Conservation (phyloP, 768 basidiomycete species). For the Psilocybe tampanensis region DNA sequence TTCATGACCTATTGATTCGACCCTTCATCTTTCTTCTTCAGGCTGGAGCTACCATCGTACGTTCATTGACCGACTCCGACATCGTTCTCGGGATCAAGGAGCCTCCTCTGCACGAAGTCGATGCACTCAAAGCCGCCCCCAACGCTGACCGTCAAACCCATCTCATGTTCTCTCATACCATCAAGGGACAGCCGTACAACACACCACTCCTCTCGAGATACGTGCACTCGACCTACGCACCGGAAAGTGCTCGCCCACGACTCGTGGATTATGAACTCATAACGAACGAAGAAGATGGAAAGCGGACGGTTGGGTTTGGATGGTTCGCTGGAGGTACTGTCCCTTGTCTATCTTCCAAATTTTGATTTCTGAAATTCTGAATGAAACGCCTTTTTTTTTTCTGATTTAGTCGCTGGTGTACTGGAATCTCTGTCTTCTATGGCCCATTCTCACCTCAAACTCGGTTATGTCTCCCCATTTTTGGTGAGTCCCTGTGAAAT, state of each 20-base stretch:
- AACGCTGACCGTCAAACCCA: constrained; percentile 48
- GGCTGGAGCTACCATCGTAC: constrained; percentile 78
- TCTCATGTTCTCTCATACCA: constrained; percentile 92
- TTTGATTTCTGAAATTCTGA: background rate
- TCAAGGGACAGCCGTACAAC: constrained; percentile 87
- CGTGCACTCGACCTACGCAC: constrained; percentile 30
- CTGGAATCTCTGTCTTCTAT: constrained; percentile 80
- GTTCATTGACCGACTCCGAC: constrained; percentile 56
- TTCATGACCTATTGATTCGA: background rate
- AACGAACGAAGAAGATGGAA: constrained; percentile 52
- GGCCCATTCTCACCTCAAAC: constrained; percentile 76
- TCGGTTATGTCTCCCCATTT: constrained; percentile 82
- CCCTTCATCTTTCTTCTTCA: constrained; percentile 29
- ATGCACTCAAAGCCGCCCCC: constrained; percentile 1
- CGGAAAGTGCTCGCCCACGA: constrained; percentile 33
- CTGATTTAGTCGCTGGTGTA: constrained; percentile 82
- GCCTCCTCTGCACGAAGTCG: constrained; percentile 64
- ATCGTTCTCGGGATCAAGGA: constrained; percentile 91
- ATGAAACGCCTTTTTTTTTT: background rate
- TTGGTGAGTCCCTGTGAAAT: constrained; percentile 51
- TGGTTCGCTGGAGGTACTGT: constrained; percentile 86
- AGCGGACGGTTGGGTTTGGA: constrained; percentile 87
- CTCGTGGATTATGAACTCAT: constrained; percentile 89
- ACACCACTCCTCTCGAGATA: constrained; percentile 75
- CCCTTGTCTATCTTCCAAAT: background rate